Percentiles rank a stretch among this genome's conserved stretches.
These are phyloP conservation scores for Acorus calamus DNA, from an alignment of 106 monocot genomes.

Conservation along the genomic window DNA sequence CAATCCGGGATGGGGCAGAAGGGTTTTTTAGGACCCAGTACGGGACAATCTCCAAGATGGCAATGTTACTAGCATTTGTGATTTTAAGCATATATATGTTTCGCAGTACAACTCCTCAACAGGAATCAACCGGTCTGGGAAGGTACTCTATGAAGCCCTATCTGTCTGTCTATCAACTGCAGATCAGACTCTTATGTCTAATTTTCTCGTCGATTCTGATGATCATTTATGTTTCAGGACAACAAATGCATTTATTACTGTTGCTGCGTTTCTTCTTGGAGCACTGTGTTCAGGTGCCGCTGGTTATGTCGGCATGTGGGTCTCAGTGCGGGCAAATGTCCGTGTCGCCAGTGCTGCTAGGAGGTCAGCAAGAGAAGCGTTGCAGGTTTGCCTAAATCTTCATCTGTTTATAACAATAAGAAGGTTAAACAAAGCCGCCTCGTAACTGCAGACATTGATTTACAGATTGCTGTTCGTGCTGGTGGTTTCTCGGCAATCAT, in stretches of 20 bases:
- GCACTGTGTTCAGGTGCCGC: constrained; percentile 92
- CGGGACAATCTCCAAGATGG: constrained; percentile 98
- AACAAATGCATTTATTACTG: constrained; percentile 78
- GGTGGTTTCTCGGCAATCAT: constrained; percentile 98
- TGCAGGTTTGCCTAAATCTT: constrained; percentile 44
- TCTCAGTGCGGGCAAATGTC: constrained; percentile 98
- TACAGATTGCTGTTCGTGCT: constrained; percentile 95
- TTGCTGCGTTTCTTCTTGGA: constrained; percentile 91
- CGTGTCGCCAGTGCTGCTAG: constrained; percentile 97
- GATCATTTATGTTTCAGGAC: constrained; percentile 27
- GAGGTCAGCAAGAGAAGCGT: constrained; percentile 90
- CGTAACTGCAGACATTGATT: neutral
- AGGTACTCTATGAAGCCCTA: constrained; percentile 30
- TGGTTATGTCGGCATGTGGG: constrained; percentile 99
- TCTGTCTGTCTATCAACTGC: neutral
- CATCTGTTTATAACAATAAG: no score
- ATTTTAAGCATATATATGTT: constrained; percentile 88
- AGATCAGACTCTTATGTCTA: neutral
- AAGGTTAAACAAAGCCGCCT: no score
- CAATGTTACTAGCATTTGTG: constrained; percentile 69
- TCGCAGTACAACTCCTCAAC: constrained; percentile 78
- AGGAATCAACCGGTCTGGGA: constrained; percentile 87
- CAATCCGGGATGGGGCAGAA: constrained; percentile 98
- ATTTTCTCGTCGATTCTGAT: neutral
- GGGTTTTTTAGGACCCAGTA: constrained; percentile 97